phyloP scores from a whole-genome alignment of 2,329 filamentous ascomycete genomes.

The Graphiopsis chlorocephala region DNA sequence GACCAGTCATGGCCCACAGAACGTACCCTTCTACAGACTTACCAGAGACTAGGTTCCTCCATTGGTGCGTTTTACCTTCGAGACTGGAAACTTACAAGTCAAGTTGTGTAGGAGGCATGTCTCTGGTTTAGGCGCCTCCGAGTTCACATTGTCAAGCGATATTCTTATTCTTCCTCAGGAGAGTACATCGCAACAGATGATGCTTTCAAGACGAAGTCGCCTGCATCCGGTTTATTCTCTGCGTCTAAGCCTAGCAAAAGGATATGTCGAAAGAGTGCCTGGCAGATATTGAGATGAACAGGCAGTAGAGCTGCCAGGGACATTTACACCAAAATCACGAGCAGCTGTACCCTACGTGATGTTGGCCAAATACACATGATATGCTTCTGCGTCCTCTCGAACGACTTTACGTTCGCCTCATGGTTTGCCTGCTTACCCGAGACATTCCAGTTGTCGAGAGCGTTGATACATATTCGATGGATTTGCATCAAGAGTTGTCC shows the following conservation, averaged over 20 bases:
- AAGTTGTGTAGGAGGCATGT: slow-evolving; percentile 17
- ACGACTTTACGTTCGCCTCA: too few relatives aligned
- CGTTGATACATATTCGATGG: too few relatives aligned
- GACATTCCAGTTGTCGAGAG: too few relatives aligned
- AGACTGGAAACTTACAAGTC: neutral
- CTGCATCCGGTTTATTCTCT: slow-evolving; percentile 9
- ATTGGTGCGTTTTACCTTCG: neutral
- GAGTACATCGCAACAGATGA: slow-evolving; percentile 16
- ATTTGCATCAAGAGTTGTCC: too few relatives aligned
- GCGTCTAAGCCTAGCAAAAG: neutral
- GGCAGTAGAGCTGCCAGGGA: neutral
- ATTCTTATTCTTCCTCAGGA: slow-evolving; percentile 18
- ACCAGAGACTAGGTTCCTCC: slow-evolving; percentile 16
- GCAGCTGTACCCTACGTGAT: too few relatives aligned
- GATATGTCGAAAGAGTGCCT: neutral
- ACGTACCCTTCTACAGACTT: slow-evolving; percentile 7
- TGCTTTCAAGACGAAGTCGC: slow-evolving; percentile 11
- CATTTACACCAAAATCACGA: neutral
- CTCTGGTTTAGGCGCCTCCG: slow-evolving; percentile 6
- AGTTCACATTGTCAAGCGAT: slow-evolving; percentile 18
- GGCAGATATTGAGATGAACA: neutral
- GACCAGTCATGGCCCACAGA: neutral
- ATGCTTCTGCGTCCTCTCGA: too few relatives aligned
- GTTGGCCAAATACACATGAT: too few relatives aligned
- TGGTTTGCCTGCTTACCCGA: too few relatives aligned